phyloP scores from a whole-genome alignment of 305 asterid genomes.

The Withania somnifera region DNA sequence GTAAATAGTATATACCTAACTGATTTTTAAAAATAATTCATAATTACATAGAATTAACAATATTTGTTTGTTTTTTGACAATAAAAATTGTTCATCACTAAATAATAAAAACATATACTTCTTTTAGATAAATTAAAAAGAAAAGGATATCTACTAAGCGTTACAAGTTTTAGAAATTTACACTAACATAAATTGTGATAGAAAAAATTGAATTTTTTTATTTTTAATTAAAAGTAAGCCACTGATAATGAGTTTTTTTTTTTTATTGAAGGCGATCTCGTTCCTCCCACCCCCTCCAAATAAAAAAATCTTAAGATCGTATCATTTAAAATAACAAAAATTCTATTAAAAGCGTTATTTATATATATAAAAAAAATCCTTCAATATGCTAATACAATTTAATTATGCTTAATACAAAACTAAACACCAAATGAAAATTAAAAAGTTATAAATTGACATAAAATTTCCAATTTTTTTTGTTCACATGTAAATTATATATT shows the following conservation, averaged over 20 bases:
- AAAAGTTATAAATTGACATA: background rate
- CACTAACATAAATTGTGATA: background rate
- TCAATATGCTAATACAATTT: background rate
- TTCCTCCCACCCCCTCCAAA: too few relatives aligned
- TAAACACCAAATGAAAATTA: background rate
- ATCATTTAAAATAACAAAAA: background rate
- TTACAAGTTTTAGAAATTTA: background rate
- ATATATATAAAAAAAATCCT: too few relatives aligned
- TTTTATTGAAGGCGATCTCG: too few relatives aligned
- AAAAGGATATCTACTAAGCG: background rate
- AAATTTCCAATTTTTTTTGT: background rate
- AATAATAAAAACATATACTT: background rate
- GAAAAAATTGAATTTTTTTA: background rate
- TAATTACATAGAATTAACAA: background rate
- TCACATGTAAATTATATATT: background rate
- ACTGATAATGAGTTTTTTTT: too few relatives aligned
- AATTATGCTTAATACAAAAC: too few relatives aligned
- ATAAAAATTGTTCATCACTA: background rate
- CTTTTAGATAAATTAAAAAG: background rate
- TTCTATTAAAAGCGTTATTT: background rate
- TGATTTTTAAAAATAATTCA: background rate
- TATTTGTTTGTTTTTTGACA: background rate
- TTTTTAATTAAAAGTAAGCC: background rate
- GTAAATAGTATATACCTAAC: background rate
- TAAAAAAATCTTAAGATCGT: rapidly evolving